Evolutionary conservation across 1,284 basidiomycete species (phyloP), one percentile per base, ranked within the genome.

Genomic region (Phylloporus sp.): DNA sequence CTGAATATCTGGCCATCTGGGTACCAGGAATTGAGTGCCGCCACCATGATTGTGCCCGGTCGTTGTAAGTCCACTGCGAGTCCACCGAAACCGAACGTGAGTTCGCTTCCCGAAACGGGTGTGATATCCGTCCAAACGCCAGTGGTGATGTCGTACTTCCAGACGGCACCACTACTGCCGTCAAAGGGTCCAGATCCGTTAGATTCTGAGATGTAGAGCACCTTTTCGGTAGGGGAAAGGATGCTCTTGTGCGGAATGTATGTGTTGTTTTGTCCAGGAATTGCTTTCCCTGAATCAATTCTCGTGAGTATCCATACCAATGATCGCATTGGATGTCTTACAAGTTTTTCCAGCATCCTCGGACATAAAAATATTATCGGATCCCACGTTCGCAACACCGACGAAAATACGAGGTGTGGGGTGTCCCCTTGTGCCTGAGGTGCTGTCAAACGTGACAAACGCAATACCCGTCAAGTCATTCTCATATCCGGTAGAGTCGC

Each of bases 1-100:
- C 89, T 85, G 82, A 85, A 90, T 29, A 90, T 89, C 71, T 89
- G 88, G n/a, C 88, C 89, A 73, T 91, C 89, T 7, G 88, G 71
- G 11, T 15, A 85, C 86, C 86, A 88, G 23, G 84, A 85, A 73
- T 90, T 90, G 49, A 90, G 82, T 1, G 88, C 86, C 49, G 89
- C 88, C 12, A 89, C 89, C 89, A 91, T 90, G 70, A 91, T 78
- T 6, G 87, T 90, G 4, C 89, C 89, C 23, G 89, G 88, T 61
- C 80, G 84, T 69, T 89, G 86, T 7, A 85, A 67, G 71, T 91
- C 89, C 57, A 91, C 84, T 5, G 88, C 81, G 3, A 91, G 78
- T 58, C 89, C 89, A 62, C 89, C 89, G 70, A 86, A 86, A 10
- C 84, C 84, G 71, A 84, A 88, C 71, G 82, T 83, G 29, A 84